phyloP scores from a whole-genome alignment of 805 yeast genomes.

The Kuraishia hungarica region DNA sequence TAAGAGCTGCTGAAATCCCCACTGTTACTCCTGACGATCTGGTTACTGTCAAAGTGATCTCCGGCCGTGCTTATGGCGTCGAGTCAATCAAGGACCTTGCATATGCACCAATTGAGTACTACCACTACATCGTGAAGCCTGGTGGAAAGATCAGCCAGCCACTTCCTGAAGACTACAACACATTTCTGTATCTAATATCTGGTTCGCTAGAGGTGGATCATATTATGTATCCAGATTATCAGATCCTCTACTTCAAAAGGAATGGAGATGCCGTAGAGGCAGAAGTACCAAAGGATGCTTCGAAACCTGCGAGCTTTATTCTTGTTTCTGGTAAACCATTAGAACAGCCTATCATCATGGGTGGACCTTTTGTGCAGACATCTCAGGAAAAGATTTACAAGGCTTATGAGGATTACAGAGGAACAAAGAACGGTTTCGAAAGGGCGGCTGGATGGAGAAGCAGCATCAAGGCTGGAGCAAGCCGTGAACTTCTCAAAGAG shows the following conservation, averaged over 20 bases:
- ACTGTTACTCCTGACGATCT: conserved; percentile 54
- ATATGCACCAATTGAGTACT: conserved; percentile 71
- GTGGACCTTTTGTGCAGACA: conserved; percentile 87
- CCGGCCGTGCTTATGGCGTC: conserved; percentile 70
- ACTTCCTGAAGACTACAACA: conserved; percentile 52
- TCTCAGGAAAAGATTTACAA: conserved; percentile 54
- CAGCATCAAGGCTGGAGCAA: conserved; percentile 24
- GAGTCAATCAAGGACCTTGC: conserved; percentile 68
- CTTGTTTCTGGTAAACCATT: conserved; percentile 69
- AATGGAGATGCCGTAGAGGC: conserved; percentile 62
- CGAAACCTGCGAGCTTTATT: conserved; percentile 48
- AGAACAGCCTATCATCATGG: conserved; percentile 70
- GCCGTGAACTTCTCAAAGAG: neutral
- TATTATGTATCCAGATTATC: conserved; percentile 31
- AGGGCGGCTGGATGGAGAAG: conserved; percentile 53
- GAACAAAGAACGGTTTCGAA: conserved; percentile 61
- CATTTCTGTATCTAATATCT: conserved; percentile 58
- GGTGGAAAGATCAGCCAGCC: conserved; percentile 57
- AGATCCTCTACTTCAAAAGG: conserved; percentile 53
- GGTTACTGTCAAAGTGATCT: conserved; percentile 59
- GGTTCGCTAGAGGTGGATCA: conserved; percentile 48
- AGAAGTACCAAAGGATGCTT: conserved; percentile 30
- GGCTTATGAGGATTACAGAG: conserved; percentile 68
- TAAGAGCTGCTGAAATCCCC: conserved; percentile 64
- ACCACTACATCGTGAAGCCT: conserved; percentile 54